phyloP scores from a whole-genome alignment of 805 yeast species.

The Wickerhamiella sorbophila region DNA sequence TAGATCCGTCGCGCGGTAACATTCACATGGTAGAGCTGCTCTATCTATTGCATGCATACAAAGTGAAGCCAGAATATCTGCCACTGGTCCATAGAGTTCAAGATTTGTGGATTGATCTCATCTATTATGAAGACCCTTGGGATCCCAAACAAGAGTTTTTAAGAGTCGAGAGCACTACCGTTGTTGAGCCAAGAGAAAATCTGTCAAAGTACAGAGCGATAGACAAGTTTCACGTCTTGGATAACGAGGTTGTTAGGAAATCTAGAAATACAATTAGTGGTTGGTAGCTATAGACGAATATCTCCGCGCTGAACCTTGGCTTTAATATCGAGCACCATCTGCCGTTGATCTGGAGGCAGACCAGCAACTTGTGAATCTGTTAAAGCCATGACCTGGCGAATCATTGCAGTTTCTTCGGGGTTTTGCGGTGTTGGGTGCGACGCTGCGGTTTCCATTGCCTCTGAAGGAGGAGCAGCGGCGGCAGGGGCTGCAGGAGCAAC shows the following conservation, averaged over 20 bases:
- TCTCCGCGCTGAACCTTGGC: constrained; percentile 19
- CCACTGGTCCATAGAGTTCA: constrained; percentile 17
- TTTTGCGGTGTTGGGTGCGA: constrained; percentile 8
- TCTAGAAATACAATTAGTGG: background rate
- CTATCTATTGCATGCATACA: constrained; percentile 21
- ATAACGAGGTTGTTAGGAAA: background rate
- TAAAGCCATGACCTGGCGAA: constrained; percentile 38
- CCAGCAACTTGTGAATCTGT: constrained; percentile 37
- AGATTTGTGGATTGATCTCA: constrained; percentile 17
- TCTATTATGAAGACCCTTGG: constrained; percentile 23
- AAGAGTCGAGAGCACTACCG: background rate
- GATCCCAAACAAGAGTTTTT: constrained; percentile 7
- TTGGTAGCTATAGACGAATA: constrained; percentile 3
- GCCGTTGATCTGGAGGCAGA: constrained; percentile 39
- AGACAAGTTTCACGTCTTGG: background rate
- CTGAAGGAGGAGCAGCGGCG: constrained; percentile 13
- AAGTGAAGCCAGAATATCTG: constrained; percentile 10
- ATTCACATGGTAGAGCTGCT: constrained; percentile 26
- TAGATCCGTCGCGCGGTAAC: constrained; percentile 17
- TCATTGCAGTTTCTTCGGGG: constrained; percentile 31
- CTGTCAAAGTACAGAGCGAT: background rate
- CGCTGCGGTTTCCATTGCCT: constrained; percentile 15
- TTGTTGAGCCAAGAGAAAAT: background rate
- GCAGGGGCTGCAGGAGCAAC: background rate
- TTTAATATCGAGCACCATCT: constrained; percentile 21